These are phyloP conservation scores for Yamadazyma sp. DNA, from an alignment of 1,139 yeast genomes.

Conservation along the genomic window DNA sequence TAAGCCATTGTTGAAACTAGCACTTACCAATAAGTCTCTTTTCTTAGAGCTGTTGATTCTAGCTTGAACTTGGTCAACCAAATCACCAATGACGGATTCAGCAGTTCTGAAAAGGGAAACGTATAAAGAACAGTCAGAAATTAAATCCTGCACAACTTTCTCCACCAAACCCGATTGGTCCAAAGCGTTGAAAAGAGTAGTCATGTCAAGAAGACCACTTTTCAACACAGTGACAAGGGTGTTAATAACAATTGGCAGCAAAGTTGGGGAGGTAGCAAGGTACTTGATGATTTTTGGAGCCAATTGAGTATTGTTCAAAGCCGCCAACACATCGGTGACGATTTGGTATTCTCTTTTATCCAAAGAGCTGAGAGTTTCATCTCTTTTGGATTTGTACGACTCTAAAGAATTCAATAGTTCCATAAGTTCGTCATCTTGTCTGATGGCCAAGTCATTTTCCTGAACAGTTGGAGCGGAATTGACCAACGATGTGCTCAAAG, in stretches of 20 bases:
- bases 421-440: constrained; percentile 20
- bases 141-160: constrained; percentile 37
- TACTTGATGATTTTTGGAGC: constrained; percentile 39
- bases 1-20: constrained; percentile 10
- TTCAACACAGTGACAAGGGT: constrained; percentile 33
- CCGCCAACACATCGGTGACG: constrained; percentile 43
- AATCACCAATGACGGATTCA: constrained; percentile 25
- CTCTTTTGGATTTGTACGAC: constrained; percentile 30
- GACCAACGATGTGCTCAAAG: constrained; percentile 26
- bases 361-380: constrained; percentile 25
- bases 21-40: constrained; percentile 14
- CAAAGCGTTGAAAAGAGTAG: constrained; percentile 37
- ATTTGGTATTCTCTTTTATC: constrained; percentile 34
- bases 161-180: constrained; percentile 40
- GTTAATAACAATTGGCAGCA: constrained; percentile 36
- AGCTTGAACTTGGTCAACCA: constrained; percentile 29
- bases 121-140: constrained; percentile 43
- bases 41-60: constrained; percentile 20
- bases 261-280: constrained; percentile 32
- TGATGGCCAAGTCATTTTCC: constrained; percentile 5
- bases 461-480: constrained; percentile 29
- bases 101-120: constrained; percentile 38
- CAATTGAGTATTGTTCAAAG: constrained; percentile 38
- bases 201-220: constrained; percentile 33
- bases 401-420: constrained; percentile 23